phyloP scores from a whole-genome alignment of 352 stramenopile genomes.

The Lagenidium giganteum region DNA sequence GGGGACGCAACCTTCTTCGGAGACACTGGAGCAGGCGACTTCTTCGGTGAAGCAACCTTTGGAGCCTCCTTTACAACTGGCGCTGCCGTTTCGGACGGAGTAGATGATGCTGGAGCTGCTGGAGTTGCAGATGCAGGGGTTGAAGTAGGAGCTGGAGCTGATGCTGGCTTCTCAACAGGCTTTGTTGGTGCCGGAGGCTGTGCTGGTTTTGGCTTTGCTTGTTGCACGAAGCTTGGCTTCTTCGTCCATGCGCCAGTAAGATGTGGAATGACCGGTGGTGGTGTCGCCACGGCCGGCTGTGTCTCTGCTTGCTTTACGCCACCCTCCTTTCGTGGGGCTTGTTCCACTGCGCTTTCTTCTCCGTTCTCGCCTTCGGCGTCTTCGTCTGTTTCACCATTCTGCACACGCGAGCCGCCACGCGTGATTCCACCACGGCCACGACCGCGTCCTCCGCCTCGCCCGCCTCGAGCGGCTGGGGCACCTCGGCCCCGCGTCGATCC shows the following conservation, averaged over 20 bases:
- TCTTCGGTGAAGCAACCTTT: constrained; percentile 12
- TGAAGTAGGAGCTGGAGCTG: neutral
- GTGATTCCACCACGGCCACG: constrained; percentile 30
- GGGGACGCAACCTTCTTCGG: constrained; percentile 18
- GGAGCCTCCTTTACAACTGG: constrained; percentile 1
- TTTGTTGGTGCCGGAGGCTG: constrained; percentile 16
- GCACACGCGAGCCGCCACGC: constrained; percentile 17
- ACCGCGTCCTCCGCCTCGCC: constrained; percentile 37
- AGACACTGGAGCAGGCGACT: constrained; percentile 7
- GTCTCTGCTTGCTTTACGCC: constrained; percentile 25
- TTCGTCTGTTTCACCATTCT: constrained; percentile 34
- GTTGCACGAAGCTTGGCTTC: constrained; percentile 19
- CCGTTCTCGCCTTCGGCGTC: constrained; percentile 33
- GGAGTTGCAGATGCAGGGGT: neutral
- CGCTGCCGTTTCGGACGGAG: neutral
- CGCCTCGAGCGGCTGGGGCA: constrained; percentile 31
- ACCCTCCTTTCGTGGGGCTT: constrained; percentile 32
- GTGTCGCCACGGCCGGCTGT: constrained; percentile 21
- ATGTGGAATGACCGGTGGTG: constrained; percentile 18
- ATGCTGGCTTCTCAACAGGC: constrained; percentile 7
- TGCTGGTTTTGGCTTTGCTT: constrained; percentile 9
- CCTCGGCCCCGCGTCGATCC: constrained; percentile 35
- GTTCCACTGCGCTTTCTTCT: constrained; percentile 31
- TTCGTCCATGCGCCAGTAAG: constrained; percentile 23
- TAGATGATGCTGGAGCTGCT: neutral